phyloP scores from a whole-genome alignment of 139 green algal genomes.

The Closterium sp. region DNA sequence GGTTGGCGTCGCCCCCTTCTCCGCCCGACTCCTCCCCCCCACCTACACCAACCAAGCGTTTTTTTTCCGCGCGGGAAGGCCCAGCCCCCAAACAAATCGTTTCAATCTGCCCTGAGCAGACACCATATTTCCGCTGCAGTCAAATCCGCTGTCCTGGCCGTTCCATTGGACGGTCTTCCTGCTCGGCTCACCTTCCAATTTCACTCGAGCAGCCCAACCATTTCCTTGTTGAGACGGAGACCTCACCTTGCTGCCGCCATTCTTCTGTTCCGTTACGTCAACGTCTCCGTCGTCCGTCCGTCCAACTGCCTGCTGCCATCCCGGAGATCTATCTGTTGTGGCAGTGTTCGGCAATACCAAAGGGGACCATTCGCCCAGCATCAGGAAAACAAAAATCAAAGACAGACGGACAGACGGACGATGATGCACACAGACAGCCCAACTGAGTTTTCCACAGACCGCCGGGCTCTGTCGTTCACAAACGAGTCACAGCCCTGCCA shows the following conservation, averaged over 20 bases:
- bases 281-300: neutral
- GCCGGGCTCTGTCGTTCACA: too few relatives aligned
- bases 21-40: too few relatives aligned
- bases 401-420: too few relatives aligned
- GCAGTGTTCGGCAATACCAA: too few relatives aligned
- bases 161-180: neutral
- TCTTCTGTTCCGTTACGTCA: neutral
- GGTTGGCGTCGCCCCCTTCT: neutral
- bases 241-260: neutral
- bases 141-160: neutral
- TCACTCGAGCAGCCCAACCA: neutral
- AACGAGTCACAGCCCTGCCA: too few relatives aligned
- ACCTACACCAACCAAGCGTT: neutral
- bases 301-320: neutral
- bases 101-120: neutral
- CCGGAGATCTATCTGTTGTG: too few relatives aligned
- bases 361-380: too few relatives aligned
- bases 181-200: neutral
- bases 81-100: neutral
- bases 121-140: neutral
- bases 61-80: neutral
- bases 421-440: too few relatives aligned
- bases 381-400: too few relatives aligned
- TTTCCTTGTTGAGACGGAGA: too few relatives aligned
- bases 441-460: too few relatives aligned